Percentiles rank a stretch among this genome's conserved stretches.
These are phyloP conservation scores for Daldinia loculata DNA, from an alignment of 495 filamentous ascomycete genomes.

Conservation along the genomic window DNA sequence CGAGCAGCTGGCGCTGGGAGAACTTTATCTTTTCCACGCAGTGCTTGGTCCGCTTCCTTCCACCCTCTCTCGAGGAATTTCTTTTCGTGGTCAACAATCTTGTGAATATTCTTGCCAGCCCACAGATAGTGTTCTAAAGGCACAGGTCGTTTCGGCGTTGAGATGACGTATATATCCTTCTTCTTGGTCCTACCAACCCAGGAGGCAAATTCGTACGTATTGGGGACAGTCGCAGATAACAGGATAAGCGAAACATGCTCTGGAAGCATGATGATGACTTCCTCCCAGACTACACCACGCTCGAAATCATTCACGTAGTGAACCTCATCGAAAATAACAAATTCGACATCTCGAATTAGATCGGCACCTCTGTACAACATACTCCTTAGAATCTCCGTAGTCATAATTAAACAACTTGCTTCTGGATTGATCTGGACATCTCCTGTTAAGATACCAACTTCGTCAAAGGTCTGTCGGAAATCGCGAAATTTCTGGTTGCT, in stretches of 20 bases:
- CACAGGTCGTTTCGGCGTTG: conserved; percentile 92
- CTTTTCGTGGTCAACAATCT: conserved; percentile 94
- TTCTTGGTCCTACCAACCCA: conserved; percentile 99
- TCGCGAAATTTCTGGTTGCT: conserved; percentile 99
- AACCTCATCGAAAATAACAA: conserved; percentile 98
- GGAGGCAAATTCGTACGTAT: conserved; percentile 96
- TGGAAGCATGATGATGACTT: conserved; percentile 99
- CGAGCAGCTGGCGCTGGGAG: conserved; percentile 57
- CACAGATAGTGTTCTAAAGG: conserved; percentile 96
- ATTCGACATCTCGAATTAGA: conserved; percentile 95
- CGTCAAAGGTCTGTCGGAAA: conserved; percentile 86
- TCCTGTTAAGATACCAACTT: conserved; percentile 95
- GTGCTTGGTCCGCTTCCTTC: conserved; percentile 88
- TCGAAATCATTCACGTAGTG: conserved; percentile 99
- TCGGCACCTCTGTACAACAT: conserved; percentile 98
- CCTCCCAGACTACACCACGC: conserved; percentile 98
- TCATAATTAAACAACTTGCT: conserved; percentile 99
- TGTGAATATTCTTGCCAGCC: conserved; percentile 89
- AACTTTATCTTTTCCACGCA: conserved; percentile 82
- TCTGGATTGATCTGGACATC: conserved; percentile 99
- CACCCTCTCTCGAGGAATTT: conserved; percentile 87
- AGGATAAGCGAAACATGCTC: conserved; percentile 95
- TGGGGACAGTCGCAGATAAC: conserved; percentile 95
- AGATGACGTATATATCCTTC: conserved; percentile 99
- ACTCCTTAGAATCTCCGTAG: conserved; percentile 95